These are phyloP conservation scores for Edaphochlamys debaryana DNA, from an alignment of 139 green algal species.

Conservation along the genomic window DNA sequence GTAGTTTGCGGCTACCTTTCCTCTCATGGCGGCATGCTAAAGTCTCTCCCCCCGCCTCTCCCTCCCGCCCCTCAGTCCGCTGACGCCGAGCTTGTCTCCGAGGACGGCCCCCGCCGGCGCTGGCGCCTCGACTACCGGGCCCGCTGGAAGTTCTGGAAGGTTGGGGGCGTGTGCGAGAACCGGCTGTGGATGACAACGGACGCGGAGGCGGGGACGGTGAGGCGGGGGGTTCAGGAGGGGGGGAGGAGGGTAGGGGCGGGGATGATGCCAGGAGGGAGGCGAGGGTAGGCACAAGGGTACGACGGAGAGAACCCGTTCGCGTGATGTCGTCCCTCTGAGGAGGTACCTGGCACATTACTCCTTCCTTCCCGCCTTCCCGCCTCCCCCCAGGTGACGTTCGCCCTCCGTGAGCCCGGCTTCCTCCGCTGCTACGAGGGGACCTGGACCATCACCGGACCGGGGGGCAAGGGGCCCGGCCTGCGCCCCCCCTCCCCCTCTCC, in stretches of 20 bases:
- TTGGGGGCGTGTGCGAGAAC: conserved; percentile 47
- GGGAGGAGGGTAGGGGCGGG: background rate
- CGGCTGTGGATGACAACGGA: conserved; percentile 58
- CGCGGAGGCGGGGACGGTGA: conserved; percentile 48
- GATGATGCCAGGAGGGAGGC: too few relatives aligned
- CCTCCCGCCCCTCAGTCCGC: conserved; percentile 1
- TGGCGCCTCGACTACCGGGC: conserved; percentile 57
- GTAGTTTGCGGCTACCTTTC: too few relatives aligned
- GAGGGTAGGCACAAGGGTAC: too few relatives aligned
- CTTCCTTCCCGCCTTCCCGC: too few relatives aligned
- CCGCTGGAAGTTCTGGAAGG: conserved; percentile 63
- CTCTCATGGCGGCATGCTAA: background rate
- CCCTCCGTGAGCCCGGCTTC: conserved; percentile 65
- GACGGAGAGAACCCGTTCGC: too few relatives aligned
- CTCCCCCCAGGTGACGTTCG: conserved; percentile 49
- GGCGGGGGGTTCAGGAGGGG: background rate
- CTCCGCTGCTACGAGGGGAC: conserved; percentile 56
- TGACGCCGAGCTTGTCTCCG: conserved; percentile 31
- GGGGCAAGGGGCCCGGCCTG: conserved; percentile 1
- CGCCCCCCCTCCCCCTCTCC: too few relatives aligned
- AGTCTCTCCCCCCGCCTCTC: background rate
- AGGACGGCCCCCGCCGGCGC: conserved; percentile 36
- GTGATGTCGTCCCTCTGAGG: too few relatives aligned
- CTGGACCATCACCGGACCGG: conserved; percentile 41
- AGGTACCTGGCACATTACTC: too few relatives aligned